Percentiles rank a stretch among this genome's conserved stretches.
These are phyloP conservation scores for Mortierella sp. DNA, from an alignment of 371 early-diverging fungal species.

Conservation along the genomic window DNA sequence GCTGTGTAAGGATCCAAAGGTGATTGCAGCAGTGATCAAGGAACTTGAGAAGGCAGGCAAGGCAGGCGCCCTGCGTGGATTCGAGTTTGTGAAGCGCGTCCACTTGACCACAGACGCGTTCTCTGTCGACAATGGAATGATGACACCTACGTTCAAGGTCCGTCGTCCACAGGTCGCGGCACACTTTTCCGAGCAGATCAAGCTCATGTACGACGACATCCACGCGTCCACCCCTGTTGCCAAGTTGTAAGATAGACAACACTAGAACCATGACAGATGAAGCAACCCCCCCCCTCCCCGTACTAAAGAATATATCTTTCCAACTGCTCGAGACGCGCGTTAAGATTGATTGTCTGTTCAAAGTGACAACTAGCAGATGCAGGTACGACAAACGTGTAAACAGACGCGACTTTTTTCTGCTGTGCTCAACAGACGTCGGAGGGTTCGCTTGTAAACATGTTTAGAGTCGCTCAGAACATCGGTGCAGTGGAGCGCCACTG, in stretches of 20 bases:
- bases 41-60: slow-evolving; percentile 50
- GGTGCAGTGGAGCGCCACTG: too few species aligned
- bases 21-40: slow-evolving; percentile 42
- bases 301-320: too few species aligned
- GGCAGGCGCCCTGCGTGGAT: slow-evolving; percentile 54
- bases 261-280: too few species aligned
- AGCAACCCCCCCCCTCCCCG: too few species aligned
- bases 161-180: slow-evolving; percentile 80
- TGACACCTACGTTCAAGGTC: slow-evolving; percentile 80
- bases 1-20: slow-evolving; percentile 68
- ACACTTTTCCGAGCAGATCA: slow-evolving; percentile 69
- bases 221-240: slow-evolving; percentile 37
- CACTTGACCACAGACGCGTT: slow-evolving; percentile 64
- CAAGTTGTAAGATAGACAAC: slow-evolving; percentile 42
- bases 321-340: background rate
- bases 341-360: slow-evolving; percentile 3
- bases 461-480: too few species aligned
- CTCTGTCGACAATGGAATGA: slow-evolving; percentile 65
- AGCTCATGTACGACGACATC: slow-evolving; percentile 62
- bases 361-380: slow-evolving; percentile 1
- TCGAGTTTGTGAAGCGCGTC: slow-evolving; percentile 66
- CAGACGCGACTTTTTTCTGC: too few species aligned
- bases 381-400: background rate
- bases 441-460: too few species aligned
- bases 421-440: too few species aligned